phyloP scores from a whole-genome alignment of 169 alveolate species.

The Plasmodium gonderi region DNA sequence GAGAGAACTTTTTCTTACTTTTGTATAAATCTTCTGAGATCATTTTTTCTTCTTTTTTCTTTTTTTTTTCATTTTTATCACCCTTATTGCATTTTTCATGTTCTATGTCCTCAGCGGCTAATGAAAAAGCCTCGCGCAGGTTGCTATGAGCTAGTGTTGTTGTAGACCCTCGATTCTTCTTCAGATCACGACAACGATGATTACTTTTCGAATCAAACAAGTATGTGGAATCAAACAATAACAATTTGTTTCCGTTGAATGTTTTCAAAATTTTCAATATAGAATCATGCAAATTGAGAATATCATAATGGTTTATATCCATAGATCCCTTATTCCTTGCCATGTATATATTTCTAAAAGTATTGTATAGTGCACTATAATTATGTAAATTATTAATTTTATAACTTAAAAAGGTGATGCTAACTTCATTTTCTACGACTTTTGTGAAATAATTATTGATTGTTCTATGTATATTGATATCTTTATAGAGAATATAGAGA shows the following conservation, averaged over 20 bases:
- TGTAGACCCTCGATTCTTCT: neutral
- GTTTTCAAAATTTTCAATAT: constrained; percentile 10
- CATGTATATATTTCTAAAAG: constrained; percentile 70
- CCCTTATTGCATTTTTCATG: neutral
- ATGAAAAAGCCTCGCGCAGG: too few relatives aligned
- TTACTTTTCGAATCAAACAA: neutral
- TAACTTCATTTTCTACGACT: constrained; percentile 54
- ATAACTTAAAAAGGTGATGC: constrained; percentile 50
- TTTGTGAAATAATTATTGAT: constrained; percentile 47
- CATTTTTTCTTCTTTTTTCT: too few relatives aligned
- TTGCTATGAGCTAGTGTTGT: neutral
- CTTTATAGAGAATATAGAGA: constrained; percentile 60
- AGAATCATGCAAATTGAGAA: constrained; percentile 29
- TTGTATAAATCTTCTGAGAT: too few relatives aligned
- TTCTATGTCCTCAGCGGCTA: neutral
- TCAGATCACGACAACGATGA: neutral
- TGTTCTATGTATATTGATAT: constrained; percentile 31
- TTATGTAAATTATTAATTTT: constrained; percentile 46
- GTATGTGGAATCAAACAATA: constrained; percentile 58
- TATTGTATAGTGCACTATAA: constrained; percentile 18
- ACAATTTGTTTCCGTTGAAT: constrained; percentile 51
- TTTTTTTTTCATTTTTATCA: neutral
- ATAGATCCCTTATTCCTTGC: constrained; percentile 57
- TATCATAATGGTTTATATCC: constrained; percentile 51
- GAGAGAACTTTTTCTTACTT: too few relatives aligned